Evolutionary conservation across 164 flowering plant species (phyloP).

Genomic region (Vitis rupestris): DNA sequence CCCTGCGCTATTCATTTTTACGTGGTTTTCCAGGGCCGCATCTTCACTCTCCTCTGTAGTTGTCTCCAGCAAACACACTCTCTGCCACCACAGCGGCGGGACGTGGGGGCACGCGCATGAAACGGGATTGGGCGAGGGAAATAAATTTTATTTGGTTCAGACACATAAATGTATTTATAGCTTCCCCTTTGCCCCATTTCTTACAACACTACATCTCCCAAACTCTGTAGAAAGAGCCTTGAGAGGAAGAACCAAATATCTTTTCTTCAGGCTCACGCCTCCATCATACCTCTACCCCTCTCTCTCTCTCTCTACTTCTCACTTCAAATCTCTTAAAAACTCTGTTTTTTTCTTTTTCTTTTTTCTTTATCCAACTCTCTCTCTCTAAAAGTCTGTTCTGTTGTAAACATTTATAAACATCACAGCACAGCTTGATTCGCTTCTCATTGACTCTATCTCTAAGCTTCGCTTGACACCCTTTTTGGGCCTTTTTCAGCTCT

Average conservation of each 20-base stretch:
- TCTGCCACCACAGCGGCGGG: too few relatives aligned
- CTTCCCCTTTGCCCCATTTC: background rate
- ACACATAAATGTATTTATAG: background rate
- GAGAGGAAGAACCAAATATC: constrained; percentile 22
- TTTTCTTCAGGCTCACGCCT: constrained; percentile 34
- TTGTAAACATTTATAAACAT: too few relatives aligned
- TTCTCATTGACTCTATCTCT: background rate
- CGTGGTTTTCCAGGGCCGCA: too few relatives aligned
- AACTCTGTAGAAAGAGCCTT: constrained; percentile 5
- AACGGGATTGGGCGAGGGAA: too few relatives aligned
- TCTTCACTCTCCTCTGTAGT: too few relatives aligned
- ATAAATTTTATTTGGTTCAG: too few relatives aligned
- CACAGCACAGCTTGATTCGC: constrained; percentile 7
- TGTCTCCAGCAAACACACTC: too few relatives aligned
- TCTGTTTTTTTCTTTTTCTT: constrained; percentile 6
- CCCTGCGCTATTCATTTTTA: too few relatives aligned
- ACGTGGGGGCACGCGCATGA: too few relatives aligned
- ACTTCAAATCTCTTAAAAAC: constrained; percentile 14
- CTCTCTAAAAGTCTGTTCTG: background rate
- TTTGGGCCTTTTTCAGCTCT: too few relatives aligned
- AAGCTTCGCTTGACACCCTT: too few relatives aligned
- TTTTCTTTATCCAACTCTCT: background rate
- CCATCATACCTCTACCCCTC: constrained; percentile 8
- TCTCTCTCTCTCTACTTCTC: constrained; percentile 18
- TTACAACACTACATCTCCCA: too few relatives aligned